Evolutionary conservation across 164 flowering plant genomes (phyloP).

Genomic region (Santalum album): DNA sequence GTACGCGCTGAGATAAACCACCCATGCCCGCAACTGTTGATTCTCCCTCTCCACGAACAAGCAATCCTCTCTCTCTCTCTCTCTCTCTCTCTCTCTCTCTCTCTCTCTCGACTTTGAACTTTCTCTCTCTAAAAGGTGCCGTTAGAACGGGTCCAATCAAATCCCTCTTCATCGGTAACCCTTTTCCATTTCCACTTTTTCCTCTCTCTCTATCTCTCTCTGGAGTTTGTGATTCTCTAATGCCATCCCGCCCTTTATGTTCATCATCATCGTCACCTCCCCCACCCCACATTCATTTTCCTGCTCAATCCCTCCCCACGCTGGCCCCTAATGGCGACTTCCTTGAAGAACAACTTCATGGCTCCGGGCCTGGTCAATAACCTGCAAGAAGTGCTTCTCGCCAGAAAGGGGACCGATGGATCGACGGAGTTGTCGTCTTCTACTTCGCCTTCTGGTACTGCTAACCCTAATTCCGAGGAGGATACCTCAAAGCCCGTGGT

Average conservation of each 20-base stretch:
- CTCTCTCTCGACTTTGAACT: too few relatives aligned
- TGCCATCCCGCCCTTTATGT: too few relatives aligned
- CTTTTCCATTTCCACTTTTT: slow-evolving; percentile 6
- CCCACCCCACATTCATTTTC: too few relatives aligned
- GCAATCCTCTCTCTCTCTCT: too few relatives aligned
- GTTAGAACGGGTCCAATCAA: slow-evolving; percentile 18
- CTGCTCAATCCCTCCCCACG: too few relatives aligned
- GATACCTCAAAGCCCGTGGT: slow-evolving; percentile 52
- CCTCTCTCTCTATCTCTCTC: slow-evolving; percentile 10
- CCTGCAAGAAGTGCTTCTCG: slow-evolving; percentile 56
- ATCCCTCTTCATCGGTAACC: slow-evolving; percentile 3
- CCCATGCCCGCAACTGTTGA: too few relatives aligned
- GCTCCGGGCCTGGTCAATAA: slow-evolving; percentile 81
- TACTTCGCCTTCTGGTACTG: background rate
- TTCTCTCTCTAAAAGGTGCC: slow-evolving; percentile 12
- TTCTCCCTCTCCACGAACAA: background rate
- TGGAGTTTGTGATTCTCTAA: slow-evolving; percentile 34
- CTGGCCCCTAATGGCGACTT: slow-evolving; percentile 25
- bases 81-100: background rate
- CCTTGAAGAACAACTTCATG: slow-evolving; percentile 50
- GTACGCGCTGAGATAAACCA: too few relatives aligned
- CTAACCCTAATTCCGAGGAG: slow-evolving; percentile 7
- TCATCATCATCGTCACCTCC: too few relatives aligned
- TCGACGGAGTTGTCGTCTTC: slow-evolving; percentile 7
- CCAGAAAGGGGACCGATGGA: slow-evolving; percentile 29